A percentile compares a stretch with the other conserved stretches of the same genome.
phyloP scores from a whole-genome alignment of 768 basidiomycete species.

The Termitomyces sp. region DNA sequence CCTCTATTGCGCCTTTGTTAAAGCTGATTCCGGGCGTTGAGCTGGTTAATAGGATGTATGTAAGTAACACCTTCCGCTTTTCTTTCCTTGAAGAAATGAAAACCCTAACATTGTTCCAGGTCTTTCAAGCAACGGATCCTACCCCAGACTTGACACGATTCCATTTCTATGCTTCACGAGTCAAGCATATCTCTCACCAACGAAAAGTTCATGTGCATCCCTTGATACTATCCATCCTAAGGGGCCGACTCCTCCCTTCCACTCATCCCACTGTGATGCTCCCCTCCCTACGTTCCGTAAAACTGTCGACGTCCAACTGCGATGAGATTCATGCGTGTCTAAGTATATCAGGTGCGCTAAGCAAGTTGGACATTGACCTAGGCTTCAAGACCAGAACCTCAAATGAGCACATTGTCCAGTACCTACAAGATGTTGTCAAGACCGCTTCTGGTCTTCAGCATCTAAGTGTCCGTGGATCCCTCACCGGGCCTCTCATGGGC shows the following conservation, averaged over 20 bases:
- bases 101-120: background rate
- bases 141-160: constrained; percentile 24
- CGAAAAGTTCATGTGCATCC: constrained; percentile 24
- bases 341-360: constrained; percentile 31
- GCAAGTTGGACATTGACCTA: constrained; percentile 35
- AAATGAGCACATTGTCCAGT: constrained; percentile 21
- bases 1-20: constrained; percentile 39
- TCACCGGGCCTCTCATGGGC: constrained; percentile 25
- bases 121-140: background rate
- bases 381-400: constrained; percentile 30
- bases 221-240: constrained; percentile 20
- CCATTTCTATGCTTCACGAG: constrained; percentile 31
- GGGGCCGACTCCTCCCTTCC: constrained; percentile 3
- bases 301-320: constrained; percentile 27
- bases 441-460: constrained; percentile 29
- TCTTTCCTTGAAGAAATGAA: background rate
- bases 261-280: constrained; percentile 16
- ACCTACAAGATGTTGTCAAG: constrained; percentile 26
- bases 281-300: constrained; percentile 25
- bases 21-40: constrained; percentile 32
- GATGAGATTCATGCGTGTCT: constrained; percentile 24
- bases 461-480: constrained; percentile 38
- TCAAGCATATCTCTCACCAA: constrained; percentile 34
- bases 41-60: constrained; percentile 28
- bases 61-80: constrained; percentile 19